Conservation (phyloP, 352 stramenopile genomes). For the Phytophthora litchii region DNA sequence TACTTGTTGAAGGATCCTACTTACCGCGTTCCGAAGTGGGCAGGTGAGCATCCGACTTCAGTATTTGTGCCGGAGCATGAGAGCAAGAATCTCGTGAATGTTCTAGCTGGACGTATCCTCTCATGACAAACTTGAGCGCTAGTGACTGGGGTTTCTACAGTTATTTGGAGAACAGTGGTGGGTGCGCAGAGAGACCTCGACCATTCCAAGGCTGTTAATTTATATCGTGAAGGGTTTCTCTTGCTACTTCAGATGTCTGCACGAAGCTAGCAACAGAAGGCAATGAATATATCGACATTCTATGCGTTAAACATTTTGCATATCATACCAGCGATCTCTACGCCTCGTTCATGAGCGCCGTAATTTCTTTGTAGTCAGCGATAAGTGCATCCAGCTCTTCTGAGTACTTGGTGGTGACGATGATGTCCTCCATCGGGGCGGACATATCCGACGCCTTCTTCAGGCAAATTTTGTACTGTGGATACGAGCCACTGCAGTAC, state of each 20-base stretch:
- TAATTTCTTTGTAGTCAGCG: conserved; percentile 80
- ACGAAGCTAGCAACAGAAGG: conserved; percentile 9
- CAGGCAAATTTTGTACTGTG: conserved; percentile 75
- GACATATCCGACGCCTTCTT: conserved; percentile 45
- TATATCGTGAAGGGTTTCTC: conserved; percentile 20
- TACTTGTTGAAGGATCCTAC: conserved; percentile 51
- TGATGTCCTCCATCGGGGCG: conserved; percentile 55
- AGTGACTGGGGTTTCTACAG: background rate
- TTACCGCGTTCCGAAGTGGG: conserved; percentile 71
- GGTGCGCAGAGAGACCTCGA: background rate
- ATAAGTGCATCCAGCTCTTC: conserved; percentile 70
- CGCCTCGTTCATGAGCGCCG: conserved; percentile 64
- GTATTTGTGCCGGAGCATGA: conserved; percentile 79
- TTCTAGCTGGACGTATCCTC: conserved; percentile 64
- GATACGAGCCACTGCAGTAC: conserved; percentile 58
- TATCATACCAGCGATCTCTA: conserved; percentile 17
- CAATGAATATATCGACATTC: conserved; percentile 36
- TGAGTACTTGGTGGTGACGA: conserved; percentile 72
- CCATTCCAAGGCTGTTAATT: conserved; percentile 20
- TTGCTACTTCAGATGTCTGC: conserved; percentile 1
- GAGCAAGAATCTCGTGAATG: conserved; percentile 78
- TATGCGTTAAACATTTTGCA: conserved; percentile 31
- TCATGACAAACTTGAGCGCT: conserved; percentile 31
- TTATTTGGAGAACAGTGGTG: background rate
- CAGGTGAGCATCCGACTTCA: conserved; percentile 54